Evolutionary conservation across 179 eudicot genomes (phyloP).

Genomic region (Heliamphora pulchella): DNA sequence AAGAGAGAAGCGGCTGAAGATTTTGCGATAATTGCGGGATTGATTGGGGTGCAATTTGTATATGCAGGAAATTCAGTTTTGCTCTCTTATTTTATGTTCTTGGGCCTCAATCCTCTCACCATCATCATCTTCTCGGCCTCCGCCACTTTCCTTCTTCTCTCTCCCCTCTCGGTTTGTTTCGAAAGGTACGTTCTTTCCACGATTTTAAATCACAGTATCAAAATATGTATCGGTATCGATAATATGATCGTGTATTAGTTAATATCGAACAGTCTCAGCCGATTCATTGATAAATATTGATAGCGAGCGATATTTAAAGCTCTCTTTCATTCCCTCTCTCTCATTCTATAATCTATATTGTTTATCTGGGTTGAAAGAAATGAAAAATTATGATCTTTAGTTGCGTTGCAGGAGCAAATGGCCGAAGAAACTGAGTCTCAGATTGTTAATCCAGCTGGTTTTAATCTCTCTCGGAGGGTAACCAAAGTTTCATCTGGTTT

Average conservation of each 20-base stretch:
- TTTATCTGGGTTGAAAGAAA: background rate
- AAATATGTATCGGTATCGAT: too few relatives aligned
- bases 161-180: constrained; percentile 34
- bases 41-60: constrained; percentile 47
- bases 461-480: constrained; percentile 60
- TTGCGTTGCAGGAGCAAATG: constrained; percentile 44
- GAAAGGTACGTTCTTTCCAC: constrained; percentile 38
- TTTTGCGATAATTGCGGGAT: constrained; percentile 38
- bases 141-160: constrained; percentile 48
- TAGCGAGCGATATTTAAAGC: too few relatives aligned
- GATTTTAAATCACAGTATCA: too few relatives aligned
- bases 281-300: too few relatives aligned
- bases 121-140: constrained; percentile 47
- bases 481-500: constrained; percentile 4
- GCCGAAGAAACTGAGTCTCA: constrained; percentile 43
- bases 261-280: too few relatives aligned
- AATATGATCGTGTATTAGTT: too few relatives aligned
- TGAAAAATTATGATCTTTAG: background rate
- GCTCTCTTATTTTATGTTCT: constrained; percentile 41
- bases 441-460: constrained; percentile 41
- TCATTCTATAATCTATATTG: background rate
- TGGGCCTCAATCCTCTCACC: constrained; percentile 43
- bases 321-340: constrained; percentile 12
- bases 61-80: constrained; percentile 53
- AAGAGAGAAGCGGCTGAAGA: constrained; percentile 34